A percentile compares a stretch with the other conserved stretches of the same genome.
phyloP scores from a whole-genome alignment of 2,329 filamentous ascomycete genomes.

The Trichoderma lentiforme region DNA sequence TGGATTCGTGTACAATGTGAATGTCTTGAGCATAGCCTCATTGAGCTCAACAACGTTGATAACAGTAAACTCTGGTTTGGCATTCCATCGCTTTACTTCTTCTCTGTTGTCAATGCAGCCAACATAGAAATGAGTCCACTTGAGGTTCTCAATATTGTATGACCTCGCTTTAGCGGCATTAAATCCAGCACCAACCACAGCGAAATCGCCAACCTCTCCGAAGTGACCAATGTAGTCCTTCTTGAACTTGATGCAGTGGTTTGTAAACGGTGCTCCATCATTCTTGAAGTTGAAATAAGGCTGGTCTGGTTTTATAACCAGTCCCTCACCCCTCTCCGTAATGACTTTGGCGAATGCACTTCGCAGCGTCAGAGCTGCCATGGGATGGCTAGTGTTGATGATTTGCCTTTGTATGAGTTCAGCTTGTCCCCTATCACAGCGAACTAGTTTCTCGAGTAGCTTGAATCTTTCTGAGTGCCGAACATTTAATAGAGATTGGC shows the following conservation, averaged over 20 bases:
- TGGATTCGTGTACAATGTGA: conserved; percentile 49
- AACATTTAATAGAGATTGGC: conserved; percentile 47
- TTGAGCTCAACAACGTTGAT: conserved; percentile 62
- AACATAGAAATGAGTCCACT: conserved; percentile 79
- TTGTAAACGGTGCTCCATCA: conserved; percentile 36
- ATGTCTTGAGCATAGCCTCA: conserved; percentile 46
- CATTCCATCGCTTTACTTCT: conserved; percentile 48
- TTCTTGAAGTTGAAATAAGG: conserved; percentile 65
- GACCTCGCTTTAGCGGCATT: conserved; percentile 59
- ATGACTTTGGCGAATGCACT: conserved; percentile 67
- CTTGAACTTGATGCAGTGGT: conserved; percentile 76
- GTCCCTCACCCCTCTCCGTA: conserved; percentile 66
- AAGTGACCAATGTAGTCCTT: conserved; percentile 76
- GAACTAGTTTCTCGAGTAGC: conserved; percentile 54
- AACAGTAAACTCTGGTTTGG: conserved; percentile 60
- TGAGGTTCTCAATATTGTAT: conserved; percentile 51
- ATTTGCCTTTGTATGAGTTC: conserved; percentile 64
- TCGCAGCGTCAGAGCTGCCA: conserved; percentile 54
- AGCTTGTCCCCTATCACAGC: conserved; percentile 56
- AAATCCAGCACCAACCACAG: conserved; percentile 71
- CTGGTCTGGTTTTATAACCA: conserved; percentile 76
- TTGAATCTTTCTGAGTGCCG: conserved; percentile 59
- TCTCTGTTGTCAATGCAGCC: conserved; percentile 71
- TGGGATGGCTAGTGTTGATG: conserved; percentile 59
- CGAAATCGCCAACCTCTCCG: conserved; percentile 81